These are phyloP conservation scores for Waitea zeae DNA, from an alignment of 1,284 basidiomycete genomes.

Conservation along the genomic window DNA sequence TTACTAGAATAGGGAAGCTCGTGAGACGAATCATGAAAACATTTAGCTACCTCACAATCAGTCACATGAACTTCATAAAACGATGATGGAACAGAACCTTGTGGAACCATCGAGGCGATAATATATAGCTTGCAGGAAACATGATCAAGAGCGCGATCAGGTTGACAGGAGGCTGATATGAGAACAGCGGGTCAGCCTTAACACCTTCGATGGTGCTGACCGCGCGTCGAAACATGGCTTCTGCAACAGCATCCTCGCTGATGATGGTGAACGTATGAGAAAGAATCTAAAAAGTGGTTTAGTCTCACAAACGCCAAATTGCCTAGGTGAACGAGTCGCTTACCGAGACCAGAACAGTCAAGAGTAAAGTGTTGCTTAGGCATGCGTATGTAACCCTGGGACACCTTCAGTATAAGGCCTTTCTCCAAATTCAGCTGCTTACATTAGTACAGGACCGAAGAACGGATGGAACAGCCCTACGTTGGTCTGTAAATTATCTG, in stretches of 20 bases:
- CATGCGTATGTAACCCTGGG: conserved; percentile 77
- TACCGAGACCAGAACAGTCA: conserved; percentile 47
- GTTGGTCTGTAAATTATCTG: too few relatives aligned
- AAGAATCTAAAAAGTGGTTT: conserved; percentile 41
- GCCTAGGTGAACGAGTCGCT: conserved; percentile 40
- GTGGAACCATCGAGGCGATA: conserved; percentile 71
- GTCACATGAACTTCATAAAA: conserved; percentile 3
- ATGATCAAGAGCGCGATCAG: conserved; percentile 68
- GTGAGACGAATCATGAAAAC: conserved; percentile 64
- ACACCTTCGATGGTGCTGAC: conserved; percentile 17
- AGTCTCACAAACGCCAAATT: background rate
- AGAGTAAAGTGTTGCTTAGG: conserved; percentile 71
- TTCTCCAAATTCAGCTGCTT: too few relatives aligned
- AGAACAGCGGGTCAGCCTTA: conserved; percentile 80
- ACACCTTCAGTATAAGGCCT: too few relatives aligned
- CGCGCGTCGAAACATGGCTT: conserved; percentile 27
- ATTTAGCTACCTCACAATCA: conserved; percentile 39
- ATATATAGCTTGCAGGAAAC: conserved; percentile 66
- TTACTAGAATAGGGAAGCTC: conserved; percentile 6
- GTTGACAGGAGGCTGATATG: conserved; percentile 86
- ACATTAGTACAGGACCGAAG: conserved; percentile 80
- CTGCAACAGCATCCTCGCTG: conserved; percentile 81
- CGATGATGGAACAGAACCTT: conserved; percentile 29
- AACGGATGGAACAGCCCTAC: conserved; percentile 68
- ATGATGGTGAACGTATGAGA: conserved; percentile 89